Conservation (phyloP, 1,284 basidiomycete species). For the Inonotus hispidus region DNA sequence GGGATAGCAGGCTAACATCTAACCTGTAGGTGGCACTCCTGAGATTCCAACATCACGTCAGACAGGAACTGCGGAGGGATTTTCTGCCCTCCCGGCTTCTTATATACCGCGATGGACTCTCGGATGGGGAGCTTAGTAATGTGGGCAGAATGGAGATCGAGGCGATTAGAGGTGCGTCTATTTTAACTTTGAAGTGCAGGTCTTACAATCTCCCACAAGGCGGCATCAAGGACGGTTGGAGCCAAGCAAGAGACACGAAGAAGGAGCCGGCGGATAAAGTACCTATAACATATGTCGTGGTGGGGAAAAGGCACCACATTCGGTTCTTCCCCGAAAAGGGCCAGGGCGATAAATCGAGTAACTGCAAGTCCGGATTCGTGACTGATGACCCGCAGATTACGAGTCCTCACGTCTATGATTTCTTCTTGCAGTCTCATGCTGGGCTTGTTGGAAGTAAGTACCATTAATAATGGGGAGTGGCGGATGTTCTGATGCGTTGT, state of each 20-base stretch:
- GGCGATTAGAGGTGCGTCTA: conserved; percentile 27
- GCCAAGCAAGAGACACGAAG: neutral
- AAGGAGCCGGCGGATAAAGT: neutral
- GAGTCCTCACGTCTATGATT: conserved; percentile 28
- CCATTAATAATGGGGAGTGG: neutral
- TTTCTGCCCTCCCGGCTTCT: conserved; percentile 24
- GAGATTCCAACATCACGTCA: conserved; percentile 18
- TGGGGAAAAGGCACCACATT: conserved; percentile 37
- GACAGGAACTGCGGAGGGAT: neutral
- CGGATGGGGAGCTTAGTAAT: conserved; percentile 34
- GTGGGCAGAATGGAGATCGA: conserved; percentile 27
- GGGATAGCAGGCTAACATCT: no score
- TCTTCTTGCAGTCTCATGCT: conserved; percentile 32
- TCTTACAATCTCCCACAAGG: neutral
- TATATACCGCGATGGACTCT: conserved; percentile 36
- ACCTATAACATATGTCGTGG: conserved; percentile 31
- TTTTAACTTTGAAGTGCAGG: no score
- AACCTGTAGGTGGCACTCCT: neutral
- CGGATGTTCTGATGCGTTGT: neutral
- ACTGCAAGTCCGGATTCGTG: conserved; percentile 30
- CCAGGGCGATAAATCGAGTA: conserved; percentile 27
- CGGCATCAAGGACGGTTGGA: conserved; percentile 12
- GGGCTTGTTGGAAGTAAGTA: conserved; percentile 35
- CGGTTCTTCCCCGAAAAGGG: conserved; percentile 33
- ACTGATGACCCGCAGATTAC: conserved; percentile 25